Evolutionary conservation across 768 basidiomycete species (phyloP).

Genomic region (Boletus tylopilopsis): DNA sequence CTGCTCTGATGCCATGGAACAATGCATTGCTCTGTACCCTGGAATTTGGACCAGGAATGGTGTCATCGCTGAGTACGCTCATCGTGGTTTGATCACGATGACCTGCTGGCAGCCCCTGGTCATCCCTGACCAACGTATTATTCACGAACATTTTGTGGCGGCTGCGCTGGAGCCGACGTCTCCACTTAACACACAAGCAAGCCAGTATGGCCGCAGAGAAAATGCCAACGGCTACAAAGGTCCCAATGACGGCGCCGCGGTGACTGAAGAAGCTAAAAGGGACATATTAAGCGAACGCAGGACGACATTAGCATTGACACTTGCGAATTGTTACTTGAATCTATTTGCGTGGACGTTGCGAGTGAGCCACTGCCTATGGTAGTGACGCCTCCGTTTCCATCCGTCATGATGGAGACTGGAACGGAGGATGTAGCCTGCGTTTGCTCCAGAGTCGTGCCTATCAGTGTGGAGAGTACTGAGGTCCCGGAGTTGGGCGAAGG

Average conservation of each 20-base stretch:
- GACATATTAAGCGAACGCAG: constrained; percentile 1
- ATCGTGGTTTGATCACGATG: constrained; percentile 36
- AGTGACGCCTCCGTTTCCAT: constrained; percentile 39
- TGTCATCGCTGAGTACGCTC: constrained; percentile 15
- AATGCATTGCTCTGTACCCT: constrained; percentile 1
- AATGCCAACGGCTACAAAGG: constrained; percentile 69
- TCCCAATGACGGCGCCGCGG: constrained; percentile 65
- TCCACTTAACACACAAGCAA: constrained; percentile 36
- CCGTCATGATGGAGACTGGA: constrained; percentile 34
- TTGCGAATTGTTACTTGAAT: constrained; percentile 22
- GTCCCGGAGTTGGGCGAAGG: background rate
- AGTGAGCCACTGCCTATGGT: constrained; percentile 37
- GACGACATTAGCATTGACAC: constrained; percentile 6
- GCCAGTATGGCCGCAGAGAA: constrained; percentile 43
- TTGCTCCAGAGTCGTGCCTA: constrained; percentile 37
- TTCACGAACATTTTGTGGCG: constrained; percentile 36
- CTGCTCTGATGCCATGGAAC: background rate
- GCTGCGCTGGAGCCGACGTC: constrained; percentile 37
- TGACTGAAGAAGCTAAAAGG: constrained; percentile 59
- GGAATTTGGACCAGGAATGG: constrained; percentile 1
- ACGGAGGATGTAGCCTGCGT: constrained; percentile 41
- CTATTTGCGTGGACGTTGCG: constrained; percentile 44
- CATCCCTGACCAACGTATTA: constrained; percentile 32
- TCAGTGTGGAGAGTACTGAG: constrained; percentile 22
- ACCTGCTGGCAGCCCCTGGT: constrained; percentile 14